Evolutionary conservation across 2,329 filamentous ascomycete genomes (phyloP).

Genomic region (Dothideomycetes sp.): DNA sequence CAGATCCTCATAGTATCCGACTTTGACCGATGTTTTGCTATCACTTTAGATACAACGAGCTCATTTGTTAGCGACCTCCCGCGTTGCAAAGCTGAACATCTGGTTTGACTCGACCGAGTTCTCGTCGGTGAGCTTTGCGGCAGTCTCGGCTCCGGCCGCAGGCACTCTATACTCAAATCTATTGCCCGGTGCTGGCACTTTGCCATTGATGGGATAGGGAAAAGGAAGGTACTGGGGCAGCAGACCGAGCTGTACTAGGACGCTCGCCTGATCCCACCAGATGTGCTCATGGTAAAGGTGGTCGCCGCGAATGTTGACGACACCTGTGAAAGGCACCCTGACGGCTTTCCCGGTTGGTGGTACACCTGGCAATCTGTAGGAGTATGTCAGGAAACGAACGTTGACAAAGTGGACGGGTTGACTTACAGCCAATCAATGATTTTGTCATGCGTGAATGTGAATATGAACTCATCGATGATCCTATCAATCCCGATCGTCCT

Average conservation of each 20-base stretch:
- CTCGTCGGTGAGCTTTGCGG: constrained; percentile 40
- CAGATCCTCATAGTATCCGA: no score
- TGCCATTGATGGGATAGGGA: constrained; percentile 40
- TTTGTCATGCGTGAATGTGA: constrained; percentile 52
- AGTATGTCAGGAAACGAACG: constrained; percentile 16
- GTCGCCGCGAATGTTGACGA: constrained; percentile 42
- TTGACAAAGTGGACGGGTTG: constrained; percentile 20
- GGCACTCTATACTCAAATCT: constrained; percentile 51
- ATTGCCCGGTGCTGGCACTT: constrained; percentile 26
- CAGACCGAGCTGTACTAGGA: constrained; percentile 45
- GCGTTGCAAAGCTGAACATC: constrained; percentile 37
- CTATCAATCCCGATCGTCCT: constrained; percentile 47
- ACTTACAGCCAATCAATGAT: constrained; percentile 66
- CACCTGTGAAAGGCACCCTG: constrained; percentile 44
- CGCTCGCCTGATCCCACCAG: constrained; percentile 51
- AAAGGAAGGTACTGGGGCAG: constrained; percentile 54
- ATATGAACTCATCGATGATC: constrained; percentile 48
- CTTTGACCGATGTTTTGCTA: no score
- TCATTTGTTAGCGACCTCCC: constrained; percentile 13
- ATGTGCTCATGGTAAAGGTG: constrained; percentile 47
- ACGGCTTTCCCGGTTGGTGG: constrained; percentile 44
- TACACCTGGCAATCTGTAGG: constrained; percentile 45
- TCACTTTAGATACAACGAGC: no score
- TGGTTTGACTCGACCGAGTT: constrained; percentile 41
- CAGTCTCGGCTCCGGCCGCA: constrained; percentile 45